A percentile compares a stretch with the other conserved stretches of the same genome.
phyloP scores from a whole-genome alignment of 441 rosid genomes.

The Erodium moschatum region DNA sequence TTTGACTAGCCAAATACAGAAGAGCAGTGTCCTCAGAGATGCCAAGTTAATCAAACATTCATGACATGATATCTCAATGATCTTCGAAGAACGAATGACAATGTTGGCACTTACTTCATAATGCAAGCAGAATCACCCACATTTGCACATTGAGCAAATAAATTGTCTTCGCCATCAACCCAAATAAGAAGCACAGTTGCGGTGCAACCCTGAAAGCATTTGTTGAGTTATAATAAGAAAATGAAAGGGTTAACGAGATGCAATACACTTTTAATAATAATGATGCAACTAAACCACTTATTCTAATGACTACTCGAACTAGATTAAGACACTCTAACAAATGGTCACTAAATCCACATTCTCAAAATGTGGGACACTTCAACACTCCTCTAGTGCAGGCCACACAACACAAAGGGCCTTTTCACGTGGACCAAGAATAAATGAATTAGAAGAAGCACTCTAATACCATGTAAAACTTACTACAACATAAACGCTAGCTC shows the following conservation, averaged over 20 bases:
- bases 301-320: background rate
- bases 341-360: too few species aligned
- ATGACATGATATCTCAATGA: too few species aligned
- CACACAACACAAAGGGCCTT: too few species aligned
- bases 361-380: too few species aligned
- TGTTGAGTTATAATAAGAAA: constrained; percentile 10
- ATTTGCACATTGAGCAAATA: constrained; percentile 87
- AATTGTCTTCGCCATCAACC: constrained; percentile 41
- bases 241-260: background rate
- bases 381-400: too few species aligned
- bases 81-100: constrained; percentile 18
- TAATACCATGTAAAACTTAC: too few species aligned
- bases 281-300: constrained; percentile 6
- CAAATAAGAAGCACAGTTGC: constrained; percentile 89
- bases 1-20: background rate
- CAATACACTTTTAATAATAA: background rate
- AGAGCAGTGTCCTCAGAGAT: background rate
- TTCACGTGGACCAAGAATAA: too few species aligned
- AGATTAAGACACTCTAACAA: background rate
- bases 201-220: constrained; percentile 73
- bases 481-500: too few species aligned
- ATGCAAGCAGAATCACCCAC: constrained; percentile 91
- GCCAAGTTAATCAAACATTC: background rate
- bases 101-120: constrained; percentile 47
- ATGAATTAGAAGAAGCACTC: too few species aligned